A percentile compares a stretch with the other conserved stretches of the same genome.
phyloP scores from a whole-genome alignment of 306 rosid species.

The Betula pendula region DNA sequence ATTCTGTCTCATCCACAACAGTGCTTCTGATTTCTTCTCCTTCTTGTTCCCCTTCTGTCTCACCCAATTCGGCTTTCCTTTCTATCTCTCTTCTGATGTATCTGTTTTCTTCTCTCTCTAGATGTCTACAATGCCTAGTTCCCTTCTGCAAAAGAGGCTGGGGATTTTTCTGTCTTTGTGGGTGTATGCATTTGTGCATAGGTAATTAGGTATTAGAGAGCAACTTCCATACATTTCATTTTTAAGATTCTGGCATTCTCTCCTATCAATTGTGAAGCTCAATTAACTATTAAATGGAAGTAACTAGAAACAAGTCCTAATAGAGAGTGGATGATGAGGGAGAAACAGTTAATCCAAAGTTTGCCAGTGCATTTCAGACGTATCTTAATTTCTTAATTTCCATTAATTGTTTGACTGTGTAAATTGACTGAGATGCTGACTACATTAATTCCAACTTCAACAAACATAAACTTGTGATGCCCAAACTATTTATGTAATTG shows the following conservation, averaged over 20 bases:
- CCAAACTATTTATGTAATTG: background rate
- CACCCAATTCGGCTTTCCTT: background rate
- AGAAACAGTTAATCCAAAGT: background rate
- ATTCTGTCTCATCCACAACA: background rate
- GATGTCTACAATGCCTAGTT: background rate
- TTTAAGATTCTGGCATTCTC: background rate
- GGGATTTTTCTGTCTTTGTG: background rate
- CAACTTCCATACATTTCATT: background rate
- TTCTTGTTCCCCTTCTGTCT: background rate
- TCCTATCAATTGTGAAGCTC: background rate
- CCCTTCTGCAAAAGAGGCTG: background rate
- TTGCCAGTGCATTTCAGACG: background rate
- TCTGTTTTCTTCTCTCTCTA: background rate
- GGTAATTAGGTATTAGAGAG: background rate
- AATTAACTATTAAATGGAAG: background rate
- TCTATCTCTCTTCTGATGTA: background rate
- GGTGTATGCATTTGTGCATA: background rate
- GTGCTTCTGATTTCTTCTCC: slow-evolving; percentile 1
- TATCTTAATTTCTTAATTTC: background rate
- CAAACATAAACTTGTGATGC: background rate
- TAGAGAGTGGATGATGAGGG: background rate
- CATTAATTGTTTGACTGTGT: background rate
- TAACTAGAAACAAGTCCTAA: background rate
- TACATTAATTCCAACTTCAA: background rate
- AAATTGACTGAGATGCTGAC: background rate